These are phyloP conservation scores for Purpureocillium lavendulum DNA, from an alignment of 2,329 filamentous ascomycete genomes.

Conservation along the genomic window DNA sequence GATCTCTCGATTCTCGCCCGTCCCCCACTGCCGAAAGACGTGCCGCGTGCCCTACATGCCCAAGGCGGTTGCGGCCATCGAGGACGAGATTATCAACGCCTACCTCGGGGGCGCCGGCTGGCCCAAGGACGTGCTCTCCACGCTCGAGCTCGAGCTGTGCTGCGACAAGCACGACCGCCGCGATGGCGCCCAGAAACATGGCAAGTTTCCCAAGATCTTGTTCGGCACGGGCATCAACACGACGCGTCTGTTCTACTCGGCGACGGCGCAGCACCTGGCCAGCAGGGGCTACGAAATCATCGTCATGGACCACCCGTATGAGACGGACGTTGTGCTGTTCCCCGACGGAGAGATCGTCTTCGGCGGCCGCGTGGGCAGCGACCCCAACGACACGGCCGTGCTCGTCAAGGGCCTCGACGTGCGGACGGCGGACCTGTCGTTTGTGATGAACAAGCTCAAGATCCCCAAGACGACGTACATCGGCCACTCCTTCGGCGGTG, in stretches of 20 bases:
- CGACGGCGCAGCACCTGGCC: slow-evolving; percentile 28
- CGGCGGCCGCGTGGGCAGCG: slow-evolving; percentile 11
- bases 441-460: slow-evolving; percentile 18
- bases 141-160: slow-evolving; percentile 13
- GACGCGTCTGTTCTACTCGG: slow-evolving; percentile 27
- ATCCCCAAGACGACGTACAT: slow-evolving; percentile 16
- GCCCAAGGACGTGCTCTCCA: slow-evolving; percentile 9
- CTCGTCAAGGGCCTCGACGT: slow-evolving; percentile 11
- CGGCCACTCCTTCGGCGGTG: slow-evolving; percentile 25
- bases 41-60: slow-evolving; percentile 14
- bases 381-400: slow-evolving; percentile 2
- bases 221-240: slow-evolving; percentile 11
- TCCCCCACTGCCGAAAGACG: slow-evolving; percentile 9
- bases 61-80: slow-evolving; percentile 7
- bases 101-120: slow-evolving; percentile 9
- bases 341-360: slow-evolving; percentile 23
- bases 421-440: slow-evolving; percentile 16
- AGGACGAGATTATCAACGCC: slow-evolving; percentile 12
- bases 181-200: not conserved
- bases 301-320: slow-evolving; percentile 34
- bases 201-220: not conserved
- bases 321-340: slow-evolving; percentile 30
- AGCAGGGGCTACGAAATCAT: slow-evolving; percentile 31
- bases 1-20: slow-evolving; percentile 14
- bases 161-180: slow-evolving; percentile 6